Base-by-base conservation (phyloP, 495 filamentous ascomycete genomes). In the Aspergillus conjunctus region DNA sequence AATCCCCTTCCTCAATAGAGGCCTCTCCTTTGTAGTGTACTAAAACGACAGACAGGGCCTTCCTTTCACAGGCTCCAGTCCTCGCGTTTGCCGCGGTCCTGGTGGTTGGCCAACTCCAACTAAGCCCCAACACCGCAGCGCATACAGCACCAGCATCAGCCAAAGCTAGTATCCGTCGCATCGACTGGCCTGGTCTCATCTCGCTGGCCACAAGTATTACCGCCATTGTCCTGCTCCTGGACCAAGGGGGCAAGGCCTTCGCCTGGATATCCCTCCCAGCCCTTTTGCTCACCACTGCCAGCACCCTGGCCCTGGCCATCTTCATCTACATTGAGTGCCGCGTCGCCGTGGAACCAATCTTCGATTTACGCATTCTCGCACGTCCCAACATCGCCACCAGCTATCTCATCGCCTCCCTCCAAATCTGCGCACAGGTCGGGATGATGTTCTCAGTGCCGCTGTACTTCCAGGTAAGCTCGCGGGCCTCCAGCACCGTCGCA, bases 391-490 rank as follows among this genome's bases (percentile, higher is more conserved):
- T 85, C 1, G 68, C 84, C 0, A 64, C 79, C 0, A 79, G 80
- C 12, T 89, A 87, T 60, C 26, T 83, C 0, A 80, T 86, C 48
- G 71, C 77, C 30, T 73, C 70, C 0, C 70, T 85, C 0, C 87
- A 89, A 39, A 74, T 71, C 0, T 79, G 77, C 0, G 85, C 87
- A 0, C 88, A 91, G 59, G 59, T 87, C 2, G 66, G 81, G 76
- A 77, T 67, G 78, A 72, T 68, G 57, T 80, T 68, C 61, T 69
- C 67, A 10, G 81, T 90, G 0, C 88, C 88, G 0, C 71, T 91
- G 0, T 91, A 90, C 67, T 90, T 90, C 64, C 85, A 88, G 61
- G 80, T 88, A n/a, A 87, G 85, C 0, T 63, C 74, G 4, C 67
- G 75, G 0, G 78, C 78, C 6, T 85, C 83, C 9, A 80, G 81